Evolutionary conservation across 495 filamentous ascomycete species (phyloP).

Genomic region (Penicillium herquei): DNA sequence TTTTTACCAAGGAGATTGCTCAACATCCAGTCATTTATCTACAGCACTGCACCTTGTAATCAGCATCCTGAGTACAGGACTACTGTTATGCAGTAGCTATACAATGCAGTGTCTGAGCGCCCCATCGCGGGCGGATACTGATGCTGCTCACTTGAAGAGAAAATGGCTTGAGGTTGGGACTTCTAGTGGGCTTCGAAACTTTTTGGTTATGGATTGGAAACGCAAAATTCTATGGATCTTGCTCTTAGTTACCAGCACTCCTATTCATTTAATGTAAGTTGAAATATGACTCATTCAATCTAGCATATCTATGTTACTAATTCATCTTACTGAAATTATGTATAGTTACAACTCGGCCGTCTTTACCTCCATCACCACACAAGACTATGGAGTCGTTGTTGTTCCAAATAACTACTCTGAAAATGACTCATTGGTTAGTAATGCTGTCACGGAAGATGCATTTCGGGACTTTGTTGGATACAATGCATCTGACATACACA

Average conservation of each 20-base stretch:
- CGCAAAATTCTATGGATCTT: neutral
- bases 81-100: neutral
- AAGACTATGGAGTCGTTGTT: neutral
- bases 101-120: neutral
- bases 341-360: neutral
- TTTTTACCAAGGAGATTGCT: neutral
- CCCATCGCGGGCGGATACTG: neutral
- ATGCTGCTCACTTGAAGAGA: neutral
- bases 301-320: neutral
- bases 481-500: neutral
- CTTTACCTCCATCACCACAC: neutral
- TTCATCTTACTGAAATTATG: neutral
- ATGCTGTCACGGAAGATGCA: neutral
- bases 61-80: neutral
- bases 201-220: neutral
- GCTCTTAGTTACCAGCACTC: neutral
- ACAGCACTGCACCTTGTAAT: neutral
- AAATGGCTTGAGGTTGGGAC: neutral
- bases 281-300: neutral
- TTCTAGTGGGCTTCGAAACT: neutral
- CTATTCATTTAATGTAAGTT: neutral
- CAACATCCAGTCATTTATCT: neutral
- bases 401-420: neutral
- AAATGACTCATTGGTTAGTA: neutral
- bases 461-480: neutral